A percentile compares a stretch with the other conserved stretches of the same genome.
Conservation (phyloP, 345 rosid species). For the Aegle marmelos region DNA sequence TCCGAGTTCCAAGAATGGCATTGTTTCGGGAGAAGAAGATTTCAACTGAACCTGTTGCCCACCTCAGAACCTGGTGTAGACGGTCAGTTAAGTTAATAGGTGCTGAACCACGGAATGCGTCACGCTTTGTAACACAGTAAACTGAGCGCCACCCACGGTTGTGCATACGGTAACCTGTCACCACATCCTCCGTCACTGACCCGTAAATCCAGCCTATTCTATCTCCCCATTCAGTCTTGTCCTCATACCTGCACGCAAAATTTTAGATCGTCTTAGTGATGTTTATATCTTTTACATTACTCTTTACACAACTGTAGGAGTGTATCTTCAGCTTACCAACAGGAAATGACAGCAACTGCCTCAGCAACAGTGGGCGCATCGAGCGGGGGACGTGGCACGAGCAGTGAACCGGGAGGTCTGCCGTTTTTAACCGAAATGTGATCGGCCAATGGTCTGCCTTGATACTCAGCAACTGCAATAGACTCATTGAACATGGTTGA, state of each 20-base stretch:
- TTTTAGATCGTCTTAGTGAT: not conserved
- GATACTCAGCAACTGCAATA: slow-evolving; percentile 77
- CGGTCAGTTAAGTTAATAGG: slow-evolving; percentile 91
- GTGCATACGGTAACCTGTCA: slow-evolving; percentile 95
- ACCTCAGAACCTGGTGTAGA: slow-evolving; percentile 87
- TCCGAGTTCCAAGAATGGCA: slow-evolving; percentile 52
- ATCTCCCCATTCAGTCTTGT: slow-evolving; percentile 89
- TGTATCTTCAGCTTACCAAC: slow-evolving; percentile 53
- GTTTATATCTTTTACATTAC: too few species aligned
- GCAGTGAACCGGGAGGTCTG: slow-evolving; percentile 87
- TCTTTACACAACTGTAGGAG: too few species aligned
- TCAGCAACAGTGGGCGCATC: slow-evolving; percentile 98
- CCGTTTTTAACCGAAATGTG: slow-evolving; percentile 91
- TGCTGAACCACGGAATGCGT: slow-evolving; percentile 88
- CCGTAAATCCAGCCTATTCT: slow-evolving; percentile 92
- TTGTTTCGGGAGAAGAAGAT: slow-evolving; percentile 88
- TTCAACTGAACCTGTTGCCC: slow-evolving; percentile 97
- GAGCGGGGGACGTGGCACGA: slow-evolving; percentile 71
- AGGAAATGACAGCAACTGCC: slow-evolving; percentile 90
- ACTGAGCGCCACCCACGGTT: slow-evolving; percentile 96
- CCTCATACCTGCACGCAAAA: slow-evolving; percentile 50
- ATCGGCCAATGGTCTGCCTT: slow-evolving; percentile 94
- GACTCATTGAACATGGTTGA: slow-evolving; percentile 70
- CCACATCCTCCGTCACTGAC: slow-evolving; percentile 79
- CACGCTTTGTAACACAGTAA: slow-evolving; percentile 86